phyloP scores from a whole-genome alignment of 1,284 basidiomycete genomes.

The Phylloporus sp. region DNA sequence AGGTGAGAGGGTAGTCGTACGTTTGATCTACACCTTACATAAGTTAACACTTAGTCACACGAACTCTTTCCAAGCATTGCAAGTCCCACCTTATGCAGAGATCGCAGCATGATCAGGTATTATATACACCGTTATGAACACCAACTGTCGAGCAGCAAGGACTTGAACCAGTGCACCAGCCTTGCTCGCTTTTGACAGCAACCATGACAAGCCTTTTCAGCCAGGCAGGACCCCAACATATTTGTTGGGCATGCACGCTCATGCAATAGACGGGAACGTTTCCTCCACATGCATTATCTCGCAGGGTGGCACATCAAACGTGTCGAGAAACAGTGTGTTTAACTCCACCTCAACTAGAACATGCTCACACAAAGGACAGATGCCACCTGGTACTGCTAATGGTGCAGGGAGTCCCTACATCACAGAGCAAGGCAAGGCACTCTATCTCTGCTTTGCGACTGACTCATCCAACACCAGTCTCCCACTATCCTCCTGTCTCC shows the following conservation, averaged over 20 bases:
- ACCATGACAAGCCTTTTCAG: constrained; percentile 82
- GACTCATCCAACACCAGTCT: constrained; percentile 17
- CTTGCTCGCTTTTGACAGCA: constrained; percentile 31
- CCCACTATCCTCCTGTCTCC: constrained; percentile 93
- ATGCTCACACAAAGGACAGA: constrained; percentile 48
- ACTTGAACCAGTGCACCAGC: constrained; percentile 23
- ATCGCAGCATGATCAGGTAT: too few species aligned
- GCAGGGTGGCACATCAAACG: constrained; percentile 99
- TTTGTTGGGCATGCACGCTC: constrained; percentile 65
- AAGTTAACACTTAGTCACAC: too few species aligned
- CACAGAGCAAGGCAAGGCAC: constrained; percentile 85
- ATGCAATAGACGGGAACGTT: constrained; percentile 86
- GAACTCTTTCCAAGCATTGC: too few species aligned
- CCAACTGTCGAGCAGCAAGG: neutral
- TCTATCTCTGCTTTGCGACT: neutral
- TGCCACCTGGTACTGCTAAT: constrained; percentile 97
- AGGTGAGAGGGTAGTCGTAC: too few species aligned
- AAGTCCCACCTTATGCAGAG: too few species aligned
- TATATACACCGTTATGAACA: neutral
- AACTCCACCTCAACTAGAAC: constrained; percentile 8
- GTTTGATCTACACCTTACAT: too few species aligned
- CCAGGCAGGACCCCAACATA: constrained; percentile 69
- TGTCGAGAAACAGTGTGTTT: constrained; percentile 94
- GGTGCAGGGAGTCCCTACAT: constrained; percentile 95
- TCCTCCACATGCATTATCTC: constrained; percentile 92